Evolutionary conservation across 805 yeast species (phyloP), one percentile per base, ranked within the genome.

Genomic region (Zygoascus bituminiphila): DNA sequence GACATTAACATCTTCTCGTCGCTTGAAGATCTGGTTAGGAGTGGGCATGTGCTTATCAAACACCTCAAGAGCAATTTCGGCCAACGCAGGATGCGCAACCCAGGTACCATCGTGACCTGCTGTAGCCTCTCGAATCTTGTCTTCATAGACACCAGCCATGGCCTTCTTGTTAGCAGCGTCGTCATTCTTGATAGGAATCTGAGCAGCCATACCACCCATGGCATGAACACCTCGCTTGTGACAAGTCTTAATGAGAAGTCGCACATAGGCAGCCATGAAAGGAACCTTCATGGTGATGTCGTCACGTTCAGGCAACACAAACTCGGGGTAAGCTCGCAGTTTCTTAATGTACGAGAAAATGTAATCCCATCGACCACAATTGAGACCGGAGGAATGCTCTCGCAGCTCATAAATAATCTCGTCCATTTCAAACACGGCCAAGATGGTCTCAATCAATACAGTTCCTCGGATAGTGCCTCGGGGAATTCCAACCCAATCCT

Each of bases 181-280:
- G 57, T 81, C 85, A 48, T 72, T 70, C 72, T 81, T 81, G 70
- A 81, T 80, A 41, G 87, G 87, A 59, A 81, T 81, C 67, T 79
- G 84, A 14, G 87, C 87, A 51, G 86, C 86, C 87, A 81, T 81
- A 50, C 87, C 87, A 46, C 87, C 87, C 76, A 81, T 78, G 42
- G 87, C 87, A 61, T 81, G 85, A 40, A 81, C 86, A 54, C 82
- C 82, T 57, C 88, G 76, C 67, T 72, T 72, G 69, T 81, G 87
- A 62, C 84, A 77, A 49, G 85, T 80, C 69, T 80, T 68, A 58
- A 82, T 81, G 61, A 81, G 72, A 54, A 80, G 71, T 57, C 74
- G 74, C 54, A 81, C 86, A 61, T 81, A 81, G 21, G 81, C 68
- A 25, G 78, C 68, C 86, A 81, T 81, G 68, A 81, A 81, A 36